phyloP scores from a whole-genome alignment of 176 grass and related monocot species.

The Poa pratensis region DNA sequence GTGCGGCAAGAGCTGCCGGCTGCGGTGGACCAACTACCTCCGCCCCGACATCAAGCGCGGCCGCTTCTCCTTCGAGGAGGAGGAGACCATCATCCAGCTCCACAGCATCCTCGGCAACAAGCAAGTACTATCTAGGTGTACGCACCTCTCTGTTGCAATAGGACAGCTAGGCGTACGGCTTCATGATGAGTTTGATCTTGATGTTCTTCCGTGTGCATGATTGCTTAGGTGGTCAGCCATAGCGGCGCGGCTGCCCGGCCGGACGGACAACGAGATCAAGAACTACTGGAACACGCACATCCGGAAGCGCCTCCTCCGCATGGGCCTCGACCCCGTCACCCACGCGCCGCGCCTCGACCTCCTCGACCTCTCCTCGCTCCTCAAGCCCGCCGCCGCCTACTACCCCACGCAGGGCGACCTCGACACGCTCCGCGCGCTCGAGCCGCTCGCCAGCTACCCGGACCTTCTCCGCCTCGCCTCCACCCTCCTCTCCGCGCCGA shows the following conservation, averaged over 20 bases:
- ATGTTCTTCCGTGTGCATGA: background rate
- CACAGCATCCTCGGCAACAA: constrained; percentile 98
- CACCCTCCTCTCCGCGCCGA: constrained; percentile 31
- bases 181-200: background rate
- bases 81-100: constrained; percentile 95
- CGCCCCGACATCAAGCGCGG: constrained; percentile 96
- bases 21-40: constrained; percentile 96
- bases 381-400: constrained; percentile 59
- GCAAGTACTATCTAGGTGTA: constrained; percentile 52
- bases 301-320: constrained; percentile 80
- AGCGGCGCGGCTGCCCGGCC: constrained; percentile 73
- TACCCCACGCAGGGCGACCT: constrained; percentile 73
- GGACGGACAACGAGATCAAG: constrained; percentile 98
- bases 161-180: background rate
- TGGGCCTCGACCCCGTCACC: constrained; percentile 92
- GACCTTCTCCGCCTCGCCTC: constrained; percentile 70
- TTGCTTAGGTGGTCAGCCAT: constrained; percentile 82
- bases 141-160: background rate
- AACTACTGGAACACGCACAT: constrained; percentile 99
- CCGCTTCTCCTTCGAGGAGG: constrained; percentile 97
- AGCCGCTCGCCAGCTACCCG: constrained; percentile 66
- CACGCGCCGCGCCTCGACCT: constrained; percentile 84
- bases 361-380: constrained; percentile 75
- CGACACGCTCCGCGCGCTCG: constrained; percentile 65
- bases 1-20: constrained; percentile 98